Evolutionary conservation across 306 rosid species (phyloP).

Genomic region (Lathyrus tuberosus): DNA sequence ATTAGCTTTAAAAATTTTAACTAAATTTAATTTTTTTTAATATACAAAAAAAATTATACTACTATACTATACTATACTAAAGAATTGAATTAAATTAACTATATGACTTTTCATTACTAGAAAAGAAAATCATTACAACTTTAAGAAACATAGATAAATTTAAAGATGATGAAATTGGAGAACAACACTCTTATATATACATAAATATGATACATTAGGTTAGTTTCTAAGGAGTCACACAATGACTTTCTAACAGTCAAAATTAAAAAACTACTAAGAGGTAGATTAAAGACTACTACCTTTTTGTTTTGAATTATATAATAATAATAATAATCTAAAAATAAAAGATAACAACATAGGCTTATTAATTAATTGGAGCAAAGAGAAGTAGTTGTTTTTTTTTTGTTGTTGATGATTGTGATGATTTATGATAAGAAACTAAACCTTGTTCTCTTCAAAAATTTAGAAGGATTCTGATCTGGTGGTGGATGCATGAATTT

Average conservation of each 20-base stretch:
- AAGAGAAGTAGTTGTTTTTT: background rate
- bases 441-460: slow-evolving; percentile 56
- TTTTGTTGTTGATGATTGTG: no score
- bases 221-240: slow-evolving; percentile 34
- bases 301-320: slow-evolving; percentile 24
- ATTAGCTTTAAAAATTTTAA: background rate
- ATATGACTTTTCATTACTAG: background rate
- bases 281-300: slow-evolving; percentile 27
- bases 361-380: slow-evolving; percentile 16
- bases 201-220: slow-evolving; percentile 37
- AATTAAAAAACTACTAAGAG: slow-evolving; percentile 27
- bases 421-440: slow-evolving; percentile 51
- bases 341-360: slow-evolving; percentile 18
- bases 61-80: background rate
- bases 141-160: slow-evolving; percentile 27
- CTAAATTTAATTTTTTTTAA: background rate
- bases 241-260: slow-evolving; percentile 27
- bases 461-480: slow-evolving; percentile 60
- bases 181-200: slow-evolving; percentile 32
- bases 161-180: slow-evolving; percentile 22
- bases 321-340: slow-evolving; percentile 3
- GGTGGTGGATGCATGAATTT: slow-evolving; percentile 81
- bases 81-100: background rate
- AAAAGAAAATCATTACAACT: slow-evolving; percentile 29
- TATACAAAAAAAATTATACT: background rate